A percentile compares a stretch with the other conserved stretches of the same genome.
Conservation (phyloP, 768 basidiomycete genomes). For the Cystofilobasidium ferigula region DNA sequence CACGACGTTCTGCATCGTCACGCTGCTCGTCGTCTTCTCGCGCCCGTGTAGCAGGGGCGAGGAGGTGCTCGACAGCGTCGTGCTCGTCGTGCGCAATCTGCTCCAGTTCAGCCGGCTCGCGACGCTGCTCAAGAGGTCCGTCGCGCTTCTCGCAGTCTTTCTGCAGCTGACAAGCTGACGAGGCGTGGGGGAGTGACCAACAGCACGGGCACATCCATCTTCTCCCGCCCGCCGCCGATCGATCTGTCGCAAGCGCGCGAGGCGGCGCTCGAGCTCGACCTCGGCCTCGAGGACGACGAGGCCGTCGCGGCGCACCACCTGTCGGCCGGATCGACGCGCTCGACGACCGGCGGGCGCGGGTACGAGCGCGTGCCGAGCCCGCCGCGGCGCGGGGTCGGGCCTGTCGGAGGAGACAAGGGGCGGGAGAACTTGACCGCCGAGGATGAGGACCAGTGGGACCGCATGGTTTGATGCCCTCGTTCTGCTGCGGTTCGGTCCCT, state of each 20-base stretch:
- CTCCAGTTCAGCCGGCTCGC: slow-evolving; percentile 78
- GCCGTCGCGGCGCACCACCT: slow-evolving; percentile 27
- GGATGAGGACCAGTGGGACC: slow-evolving; percentile 25
- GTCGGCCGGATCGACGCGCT: neutral
- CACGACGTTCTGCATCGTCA: slow-evolving; percentile 78
- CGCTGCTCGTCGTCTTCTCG: slow-evolving; percentile 61
- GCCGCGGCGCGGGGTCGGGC: slow-evolving; percentile 15
- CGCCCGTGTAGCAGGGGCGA: slow-evolving; percentile 72
- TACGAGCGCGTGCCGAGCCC: neutral
- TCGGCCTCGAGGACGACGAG: slow-evolving; percentile 42
- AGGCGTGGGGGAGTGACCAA: too few relatives aligned
- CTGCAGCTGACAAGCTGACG: neutral
- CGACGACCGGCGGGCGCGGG: neutral
- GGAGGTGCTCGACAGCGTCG: slow-evolving; percentile 80
- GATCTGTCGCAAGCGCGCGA: slow-evolving; percentile 40
- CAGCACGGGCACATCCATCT: slow-evolving; percentile 42
- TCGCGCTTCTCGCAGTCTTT: neutral
- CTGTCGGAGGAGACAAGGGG: slow-evolving; percentile 16
- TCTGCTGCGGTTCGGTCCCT: too few relatives aligned
- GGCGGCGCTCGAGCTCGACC: slow-evolving; percentile 37
- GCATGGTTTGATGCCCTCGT: too few relatives aligned
- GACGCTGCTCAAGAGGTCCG: slow-evolving; percentile 80
- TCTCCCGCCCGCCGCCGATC: slow-evolving; percentile 39
- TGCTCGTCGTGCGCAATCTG: slow-evolving; percentile 55
- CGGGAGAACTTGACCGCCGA: slow-evolving; percentile 15